These are phyloP conservation scores for Wickerhamiella sergipiensis DNA, from an alignment of 805 yeast species.

Conservation along the genomic window DNA sequence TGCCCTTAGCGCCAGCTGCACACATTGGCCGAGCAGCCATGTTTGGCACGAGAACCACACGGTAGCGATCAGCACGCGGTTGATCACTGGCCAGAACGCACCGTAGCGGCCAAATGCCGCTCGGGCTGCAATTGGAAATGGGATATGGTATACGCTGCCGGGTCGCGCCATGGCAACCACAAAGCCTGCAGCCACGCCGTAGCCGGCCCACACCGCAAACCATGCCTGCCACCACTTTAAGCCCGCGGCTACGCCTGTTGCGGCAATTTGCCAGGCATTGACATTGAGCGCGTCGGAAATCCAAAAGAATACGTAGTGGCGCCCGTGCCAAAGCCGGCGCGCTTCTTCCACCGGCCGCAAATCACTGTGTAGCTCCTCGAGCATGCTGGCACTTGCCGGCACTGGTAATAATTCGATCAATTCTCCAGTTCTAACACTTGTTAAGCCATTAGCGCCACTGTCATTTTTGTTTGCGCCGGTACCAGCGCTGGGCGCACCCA, in stretches of 20 bases:
- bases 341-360: slow-evolving; percentile 51
- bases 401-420: neutral
- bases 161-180: slow-evolving; percentile 55
- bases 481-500: neutral
- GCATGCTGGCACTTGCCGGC: neutral
- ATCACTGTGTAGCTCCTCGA: neutral
- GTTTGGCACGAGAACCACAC: slow-evolving; percentile 82
- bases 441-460: neutral
- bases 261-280: slow-evolving; percentile 81
- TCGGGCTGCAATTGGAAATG: slow-evolving; percentile 70
- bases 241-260: slow-evolving; percentile 64
- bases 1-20: slow-evolving; percentile 58
- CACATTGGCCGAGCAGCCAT: slow-evolving; percentile 72
- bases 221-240: slow-evolving; percentile 82
- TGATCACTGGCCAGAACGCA: slow-evolving; percentile 70
- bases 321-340: slow-evolving; percentile 75
- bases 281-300: slow-evolving; percentile 76
- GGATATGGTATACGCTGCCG: slow-evolving; percentile 65
- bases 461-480: neutral
- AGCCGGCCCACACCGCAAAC: slow-evolving; percentile 79
- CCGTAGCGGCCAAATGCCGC: slow-evolving; percentile 81
- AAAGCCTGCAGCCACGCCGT: slow-evolving; percentile 50
- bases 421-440: neutral
- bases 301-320: slow-evolving; percentile 68
- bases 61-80: slow-evolving; percentile 72